Percentiles rank a stretch among this genome's conserved stretches.
These are phyloP conservation scores for Omphalotus guepiniiformis DNA, from an alignment of 768 basidiomycete species.

Conservation along the genomic window DNA sequence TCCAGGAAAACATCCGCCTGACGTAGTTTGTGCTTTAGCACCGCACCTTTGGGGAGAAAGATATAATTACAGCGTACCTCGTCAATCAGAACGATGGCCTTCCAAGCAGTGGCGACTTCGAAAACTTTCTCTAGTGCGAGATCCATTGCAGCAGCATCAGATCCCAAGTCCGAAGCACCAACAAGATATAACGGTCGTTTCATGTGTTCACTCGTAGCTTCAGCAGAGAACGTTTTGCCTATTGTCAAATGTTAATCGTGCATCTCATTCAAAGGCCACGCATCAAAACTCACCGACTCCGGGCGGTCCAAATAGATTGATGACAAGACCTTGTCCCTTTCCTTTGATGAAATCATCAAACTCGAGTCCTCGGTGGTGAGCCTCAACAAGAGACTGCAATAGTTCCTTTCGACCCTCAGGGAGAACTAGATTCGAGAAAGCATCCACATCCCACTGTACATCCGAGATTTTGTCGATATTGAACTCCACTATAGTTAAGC, in stretches of 20 bases:
- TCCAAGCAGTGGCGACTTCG: slow-evolving; percentile 56
- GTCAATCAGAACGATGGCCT: slow-evolving; percentile 54
- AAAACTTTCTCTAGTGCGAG: slow-evolving; percentile 40
- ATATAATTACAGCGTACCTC: no score
- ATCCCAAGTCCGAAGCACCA: slow-evolving; percentile 54
- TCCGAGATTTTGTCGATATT: slow-evolving; percentile 48
- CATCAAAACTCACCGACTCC: slow-evolving; percentile 44
- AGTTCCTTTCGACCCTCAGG: slow-evolving; percentile 48
- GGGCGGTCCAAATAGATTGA: slow-evolving; percentile 54
- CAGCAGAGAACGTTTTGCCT: slow-evolving; percentile 58
- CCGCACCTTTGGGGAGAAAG: background rate
- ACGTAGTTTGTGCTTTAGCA: background rate
- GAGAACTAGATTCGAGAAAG: slow-evolving; percentile 59
- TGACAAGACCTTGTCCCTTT: slow-evolving; percentile 58
- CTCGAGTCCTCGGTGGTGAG: slow-evolving; percentile 47
- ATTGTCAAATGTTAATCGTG: background rate
- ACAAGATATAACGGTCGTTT: slow-evolving; percentile 48
- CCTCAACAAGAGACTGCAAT: slow-evolving; percentile 53
- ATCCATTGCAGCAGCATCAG: slow-evolving; percentile 40
- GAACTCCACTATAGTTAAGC: slow-evolving; percentile 46
- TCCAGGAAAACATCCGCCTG: slow-evolving; percentile 71
- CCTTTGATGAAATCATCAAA: slow-evolving; percentile 63
- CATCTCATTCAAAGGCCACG: background rate
- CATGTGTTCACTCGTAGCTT: slow-evolving; percentile 55
- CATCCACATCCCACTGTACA: slow-evolving; percentile 54